A percentile compares a stretch with the other conserved stretches of the same genome.
Conservation (phyloP, 768 basidiomycete genomes). For the Chalciporus pseudorubinellus region DNA sequence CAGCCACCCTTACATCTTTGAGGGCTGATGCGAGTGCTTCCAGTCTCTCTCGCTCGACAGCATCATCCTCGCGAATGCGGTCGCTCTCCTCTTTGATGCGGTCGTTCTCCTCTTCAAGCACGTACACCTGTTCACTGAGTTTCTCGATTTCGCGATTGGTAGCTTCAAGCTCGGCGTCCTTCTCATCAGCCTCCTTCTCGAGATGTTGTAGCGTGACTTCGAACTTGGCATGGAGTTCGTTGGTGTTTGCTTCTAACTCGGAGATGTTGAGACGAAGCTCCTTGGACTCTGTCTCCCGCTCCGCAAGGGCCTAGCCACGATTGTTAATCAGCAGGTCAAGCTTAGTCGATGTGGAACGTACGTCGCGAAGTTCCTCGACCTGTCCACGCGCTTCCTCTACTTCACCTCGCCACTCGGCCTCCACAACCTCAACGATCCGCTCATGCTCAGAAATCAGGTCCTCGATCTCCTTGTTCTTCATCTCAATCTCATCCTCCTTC, state of each 20-base stretch:
- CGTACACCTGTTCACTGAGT: slow-evolving; percentile 76
- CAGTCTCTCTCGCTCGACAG: slow-evolving; percentile 63
- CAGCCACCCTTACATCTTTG: no score
- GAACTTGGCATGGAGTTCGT: slow-evolving; percentile 70
- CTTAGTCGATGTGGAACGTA: slow-evolving; percentile 30
- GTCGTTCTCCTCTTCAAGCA: slow-evolving; percentile 86
- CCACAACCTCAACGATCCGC: slow-evolving; percentile 67
- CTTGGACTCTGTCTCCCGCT: slow-evolving; percentile 76
- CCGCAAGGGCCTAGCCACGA: slow-evolving; percentile 58
- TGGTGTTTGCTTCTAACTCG: slow-evolving; percentile 70
- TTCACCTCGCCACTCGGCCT: slow-evolving; percentile 86
- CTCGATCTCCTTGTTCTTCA: slow-evolving; percentile 73
- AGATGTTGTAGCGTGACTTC: slow-evolving; percentile 73
- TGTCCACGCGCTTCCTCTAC: slow-evolving; percentile 77
- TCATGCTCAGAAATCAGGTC: slow-evolving; percentile 75
- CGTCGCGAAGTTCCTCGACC: slow-evolving; percentile 76
- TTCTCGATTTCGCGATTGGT: slow-evolving; percentile 77
- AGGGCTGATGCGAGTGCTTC: slow-evolving; percentile 68
- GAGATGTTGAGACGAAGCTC: slow-evolving; percentile 70
- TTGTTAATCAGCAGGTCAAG: background rate
- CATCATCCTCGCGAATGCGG: slow-evolving; percentile 67
- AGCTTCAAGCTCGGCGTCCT: slow-evolving; percentile 72
- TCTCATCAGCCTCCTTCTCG: slow-evolving; percentile 74
- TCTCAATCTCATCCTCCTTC: slow-evolving; percentile 83
- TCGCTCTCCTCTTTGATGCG: slow-evolving; percentile 69